A percentile compares a stretch with the other conserved stretches of the same genome.
phyloP scores from a whole-genome alignment of 2,329 filamentous ascomycete species.

The Immersiporthe knoxdaviesiana region DNA sequence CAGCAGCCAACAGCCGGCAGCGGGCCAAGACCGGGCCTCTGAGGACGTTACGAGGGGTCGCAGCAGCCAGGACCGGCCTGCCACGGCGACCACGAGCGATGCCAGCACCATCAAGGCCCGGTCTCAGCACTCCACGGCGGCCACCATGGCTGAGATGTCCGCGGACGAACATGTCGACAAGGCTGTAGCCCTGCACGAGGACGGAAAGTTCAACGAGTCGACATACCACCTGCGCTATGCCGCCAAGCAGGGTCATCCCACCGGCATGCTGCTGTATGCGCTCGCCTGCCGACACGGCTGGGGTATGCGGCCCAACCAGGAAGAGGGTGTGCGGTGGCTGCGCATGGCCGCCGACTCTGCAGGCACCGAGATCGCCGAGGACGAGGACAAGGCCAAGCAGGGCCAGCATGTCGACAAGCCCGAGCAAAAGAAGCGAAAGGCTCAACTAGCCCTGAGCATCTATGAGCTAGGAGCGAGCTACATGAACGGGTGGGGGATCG shows the following conservation, averaged over 20 bases:
- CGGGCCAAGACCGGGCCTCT: conserved; percentile 48
- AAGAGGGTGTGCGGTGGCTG: conserved; percentile 89
- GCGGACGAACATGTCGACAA: conserved; percentile 88
- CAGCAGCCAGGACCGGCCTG: conserved; percentile 25
- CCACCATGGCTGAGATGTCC: conserved; percentile 67
- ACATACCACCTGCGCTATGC: conserved; percentile 94
- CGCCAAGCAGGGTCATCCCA: conserved; percentile 82
- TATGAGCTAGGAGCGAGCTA: conserved; percentile 97
- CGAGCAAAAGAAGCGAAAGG: conserved; percentile 81
- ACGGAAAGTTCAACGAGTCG: conserved; percentile 85
- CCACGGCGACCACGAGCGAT: conserved; percentile 56
- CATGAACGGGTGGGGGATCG: conserved; percentile 97
- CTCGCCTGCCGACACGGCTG: conserved; percentile 94
- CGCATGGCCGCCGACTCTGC: conserved; percentile 87
- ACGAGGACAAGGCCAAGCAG: conserved; percentile 69
- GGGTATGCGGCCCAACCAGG: conserved; percentile 93
- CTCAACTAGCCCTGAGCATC: conserved; percentile 92
- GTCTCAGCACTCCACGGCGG: conserved; percentile 50
- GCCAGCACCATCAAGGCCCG: conserved; percentile 57
- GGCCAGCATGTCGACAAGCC: conserved; percentile 65
- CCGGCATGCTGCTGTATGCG: conserved; percentile 94
- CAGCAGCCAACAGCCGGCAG: conserved; percentile 50
- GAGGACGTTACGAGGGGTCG: conserved; percentile 53
- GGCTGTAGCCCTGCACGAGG: conserved; percentile 87
- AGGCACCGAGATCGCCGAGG: conserved; percentile 79